Base-by-base conservation (phyloP, 441 rosid genomes). In the Eutrema salsugineum region DNA sequence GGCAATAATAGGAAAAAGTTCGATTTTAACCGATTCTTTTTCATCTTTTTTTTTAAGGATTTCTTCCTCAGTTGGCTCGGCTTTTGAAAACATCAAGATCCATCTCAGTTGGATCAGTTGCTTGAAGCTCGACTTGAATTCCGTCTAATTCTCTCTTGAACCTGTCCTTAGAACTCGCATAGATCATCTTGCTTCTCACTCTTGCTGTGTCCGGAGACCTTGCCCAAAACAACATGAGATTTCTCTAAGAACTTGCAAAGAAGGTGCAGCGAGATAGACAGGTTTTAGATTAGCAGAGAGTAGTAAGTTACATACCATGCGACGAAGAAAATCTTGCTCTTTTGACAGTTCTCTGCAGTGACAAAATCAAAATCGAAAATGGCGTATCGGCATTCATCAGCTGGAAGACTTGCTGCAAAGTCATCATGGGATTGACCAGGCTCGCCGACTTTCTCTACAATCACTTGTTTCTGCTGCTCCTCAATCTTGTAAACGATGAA, bases 121-220 rank as follows among this genome's bases (percentile, higher is more conserved):
- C 86, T 68, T 83, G 86, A 72, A 83, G 67, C 82, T 83, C 86
- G 6, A 83, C 77, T 43, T 83, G 86, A 63, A 83, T 78, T 1
- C 86, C 86, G 9, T 80, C 83, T 3, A 82, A 77, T 24, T 82
- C 85, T 44, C 83, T 69, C 86, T 77, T 82, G 73, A 78, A 84
- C 66, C 85, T 75, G 46, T 83, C 87, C 70, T 83, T 83, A 0
- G 85, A 81, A 68, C 87, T 84, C 1, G 87, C 87, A 30, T 84
- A 84, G 48, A 82, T 82, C 88, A 84, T 84, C 83, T 84, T 84
- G 84, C 81, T 82, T 67, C 88, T 77, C 44, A 82, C 88, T 77
- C 69, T 80, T 32, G 88, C 66, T 10, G 83, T 77, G 20, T 80
- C 85, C 49, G 88, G 86, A 42, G 77, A 84, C 88, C 88, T 84